phyloP scores from a whole-genome alignment of 495 filamentous ascomycete species.

The Neurospora discreta region DNA sequence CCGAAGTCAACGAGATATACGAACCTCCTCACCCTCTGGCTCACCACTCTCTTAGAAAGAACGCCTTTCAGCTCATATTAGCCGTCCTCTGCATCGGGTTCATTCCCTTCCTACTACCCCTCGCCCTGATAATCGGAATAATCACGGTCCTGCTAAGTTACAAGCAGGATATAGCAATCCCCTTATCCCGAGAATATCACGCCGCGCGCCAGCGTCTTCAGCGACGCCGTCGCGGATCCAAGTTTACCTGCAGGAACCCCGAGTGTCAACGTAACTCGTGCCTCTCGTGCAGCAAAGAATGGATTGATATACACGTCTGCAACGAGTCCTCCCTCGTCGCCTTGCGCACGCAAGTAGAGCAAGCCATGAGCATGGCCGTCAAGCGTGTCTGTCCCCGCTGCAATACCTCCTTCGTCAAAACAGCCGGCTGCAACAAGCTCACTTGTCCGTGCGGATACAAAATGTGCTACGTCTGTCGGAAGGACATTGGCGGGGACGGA shows the following conservation, averaged over 20 bases:
- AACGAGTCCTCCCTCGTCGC: constrained; percentile 74
- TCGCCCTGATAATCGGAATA: constrained; percentile 19
- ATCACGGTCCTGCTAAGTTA: constrained; percentile 29
- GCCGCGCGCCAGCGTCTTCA: constrained; percentile 48
- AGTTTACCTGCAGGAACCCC: constrained; percentile 62
- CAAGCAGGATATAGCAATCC: constrained; percentile 19
- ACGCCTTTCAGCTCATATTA: constrained; percentile 33
- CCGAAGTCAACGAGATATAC: constrained; percentile 73
- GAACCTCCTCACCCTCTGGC: constrained; percentile 33
- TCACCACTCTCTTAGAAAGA: background rate
- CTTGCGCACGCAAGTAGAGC: constrained; percentile 77
- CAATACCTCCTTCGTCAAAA: constrained; percentile 82
- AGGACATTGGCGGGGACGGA: constrained; percentile 39
- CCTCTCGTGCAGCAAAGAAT: constrained; percentile 55
- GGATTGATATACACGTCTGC: constrained; percentile 65
- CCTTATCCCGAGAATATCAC: constrained; percentile 31
- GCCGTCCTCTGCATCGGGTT: constrained; percentile 28
- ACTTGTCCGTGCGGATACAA: constrained; percentile 96
- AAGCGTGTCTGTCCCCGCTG: constrained; percentile 93
- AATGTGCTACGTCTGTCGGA: constrained; percentile 90
- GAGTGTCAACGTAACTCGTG: constrained; percentile 61
- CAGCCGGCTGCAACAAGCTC: constrained; percentile 88
- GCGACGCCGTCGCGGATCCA: constrained; percentile 53
- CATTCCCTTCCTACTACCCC: constrained; percentile 42
- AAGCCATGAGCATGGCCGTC: constrained; percentile 81